phyloP scores from a whole-genome alignment of 495 filamentous ascomycete species.

The Echria macrotheca region DNA sequence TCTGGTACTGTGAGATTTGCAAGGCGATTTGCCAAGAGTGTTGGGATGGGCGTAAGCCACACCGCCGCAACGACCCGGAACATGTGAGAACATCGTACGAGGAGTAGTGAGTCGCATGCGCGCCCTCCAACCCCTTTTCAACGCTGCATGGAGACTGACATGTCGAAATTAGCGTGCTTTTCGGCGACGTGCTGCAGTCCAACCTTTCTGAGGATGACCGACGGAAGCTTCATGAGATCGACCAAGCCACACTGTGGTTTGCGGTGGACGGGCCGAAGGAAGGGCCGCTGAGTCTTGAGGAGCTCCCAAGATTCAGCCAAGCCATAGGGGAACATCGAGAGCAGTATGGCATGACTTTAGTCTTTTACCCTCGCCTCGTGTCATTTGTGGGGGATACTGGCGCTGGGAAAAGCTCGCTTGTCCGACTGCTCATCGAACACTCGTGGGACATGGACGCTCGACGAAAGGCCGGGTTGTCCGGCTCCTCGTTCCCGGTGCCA shows the following conservation, averaged over 20 bases:
- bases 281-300: background rate
- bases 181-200: background rate
- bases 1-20: background rate
- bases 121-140: background rate
- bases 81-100: background rate
- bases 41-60: background rate
- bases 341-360: background rate
- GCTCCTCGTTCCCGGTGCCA: background rate
- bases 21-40: background rate
- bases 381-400: slow-evolving; percentile 51
- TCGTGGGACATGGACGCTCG: background rate
- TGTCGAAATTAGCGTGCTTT: background rate
- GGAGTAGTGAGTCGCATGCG: background rate
- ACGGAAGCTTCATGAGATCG: background rate
- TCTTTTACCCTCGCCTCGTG: slow-evolving; percentile 32
- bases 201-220: background rate
- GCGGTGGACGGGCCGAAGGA: background rate
- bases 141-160: too few species aligned
- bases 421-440: slow-evolving; percentile 47
- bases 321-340: background rate
- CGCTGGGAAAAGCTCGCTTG: slow-evolving; percentile 54
- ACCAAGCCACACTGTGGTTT: background rate
- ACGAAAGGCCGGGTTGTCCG: background rate
- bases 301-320: background rate
- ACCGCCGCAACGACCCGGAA: background rate